phyloP scores from a whole-genome alignment of 2,329 filamentous ascomycete genomes.

The Ceratocystis alfenasii region DNA sequence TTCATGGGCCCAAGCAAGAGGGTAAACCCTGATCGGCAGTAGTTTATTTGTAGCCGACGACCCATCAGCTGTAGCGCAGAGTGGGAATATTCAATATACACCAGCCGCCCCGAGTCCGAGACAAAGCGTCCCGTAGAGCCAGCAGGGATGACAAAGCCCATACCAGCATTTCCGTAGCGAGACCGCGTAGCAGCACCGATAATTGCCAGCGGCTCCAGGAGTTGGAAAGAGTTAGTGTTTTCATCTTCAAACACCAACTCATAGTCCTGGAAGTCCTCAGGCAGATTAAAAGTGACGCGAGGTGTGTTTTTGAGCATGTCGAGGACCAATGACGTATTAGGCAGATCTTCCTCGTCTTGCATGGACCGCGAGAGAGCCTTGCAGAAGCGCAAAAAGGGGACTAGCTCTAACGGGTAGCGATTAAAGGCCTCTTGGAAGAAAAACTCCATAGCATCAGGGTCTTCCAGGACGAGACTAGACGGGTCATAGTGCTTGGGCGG shows the following conservation, averaged over 20 bases:
- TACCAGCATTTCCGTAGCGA: slow-evolving; percentile 30
- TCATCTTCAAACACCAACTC: slow-evolving; percentile 73
- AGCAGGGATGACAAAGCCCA: slow-evolving; percentile 49
- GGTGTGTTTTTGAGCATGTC: slow-evolving; percentile 56
- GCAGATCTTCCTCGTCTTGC: slow-evolving; percentile 14
- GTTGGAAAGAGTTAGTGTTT: slow-evolving; percentile 64
- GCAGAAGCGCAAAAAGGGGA: slow-evolving; percentile 29
- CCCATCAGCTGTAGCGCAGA: slow-evolving; percentile 71
- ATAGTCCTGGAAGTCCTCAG: slow-evolving; percentile 59
- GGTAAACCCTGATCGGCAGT: slow-evolving; percentile 44
- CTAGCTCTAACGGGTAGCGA: slow-evolving; percentile 33
- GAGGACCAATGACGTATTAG: slow-evolving; percentile 35
- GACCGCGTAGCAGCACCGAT: slow-evolving; percentile 34
- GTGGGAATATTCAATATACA: slow-evolving; percentile 66
- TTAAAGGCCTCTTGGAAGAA: slow-evolving; percentile 23
- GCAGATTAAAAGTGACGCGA: slow-evolving; percentile 67
- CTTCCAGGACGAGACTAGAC: slow-evolving; percentile 37
- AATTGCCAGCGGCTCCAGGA: slow-evolving; percentile 52
- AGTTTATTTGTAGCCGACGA: slow-evolving; percentile 57
- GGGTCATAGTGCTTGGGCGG: slow-evolving; percentile 27
- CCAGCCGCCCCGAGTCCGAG: slow-evolving; percentile 62
- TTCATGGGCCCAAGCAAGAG: slow-evolving; percentile 43
- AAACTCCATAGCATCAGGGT: slow-evolving; percentile 40
- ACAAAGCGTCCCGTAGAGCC: slow-evolving; percentile 62
- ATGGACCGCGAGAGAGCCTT: slow-evolving; percentile 30